Evolutionary conservation across 345 rosid species (phyloP), one percentile per base, ranked within the genome.

Genomic region (Trapa incisa): DNA sequence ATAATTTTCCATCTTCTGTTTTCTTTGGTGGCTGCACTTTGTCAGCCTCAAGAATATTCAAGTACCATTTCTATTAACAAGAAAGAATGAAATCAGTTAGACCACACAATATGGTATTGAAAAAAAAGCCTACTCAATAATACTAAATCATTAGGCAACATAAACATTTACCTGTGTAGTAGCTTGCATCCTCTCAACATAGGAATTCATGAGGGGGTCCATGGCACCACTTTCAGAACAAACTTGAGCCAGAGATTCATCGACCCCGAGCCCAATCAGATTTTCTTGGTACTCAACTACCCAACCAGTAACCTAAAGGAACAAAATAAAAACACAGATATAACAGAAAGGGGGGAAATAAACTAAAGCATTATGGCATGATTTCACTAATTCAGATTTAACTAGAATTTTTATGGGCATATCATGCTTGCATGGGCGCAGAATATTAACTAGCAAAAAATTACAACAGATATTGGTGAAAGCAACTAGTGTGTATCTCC

Each of bases 141-240:
- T 32, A 32, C 37, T 58, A 33, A 33, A n/a, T 22, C 33, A 32
- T 58, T 58, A 58, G 38, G 33, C 15, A 35, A 58, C 3, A 10
- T 32, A 32, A 47, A 15, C 48, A 36, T 41, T 78, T 80, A 95
- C 99, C 95, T 75, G 88, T 53, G 93, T 95, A 61, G 99, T 95
- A 66, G 96, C 97, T 84, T 89, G 97, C 96, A 91, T 95, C 84
- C 99, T 80, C 86, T 95, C 96, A 63, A 95, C 90, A 79, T 95
- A 95, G 36, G 97, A 80, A 76, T 95, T 87, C 99, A 95, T 95
- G 69, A 95, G 83, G 72, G 99, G 99, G 80, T 95, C 99, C 96
- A 87, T 85, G 65, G 99, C 83, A 72, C 99, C 99, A 82, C 99
- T 91, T 78, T 95, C 99, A 2, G 99, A 95, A 80, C 97, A 91